Conservation (phyloP, 306 rosid genomes). For the Datisca glomerata region DNA sequence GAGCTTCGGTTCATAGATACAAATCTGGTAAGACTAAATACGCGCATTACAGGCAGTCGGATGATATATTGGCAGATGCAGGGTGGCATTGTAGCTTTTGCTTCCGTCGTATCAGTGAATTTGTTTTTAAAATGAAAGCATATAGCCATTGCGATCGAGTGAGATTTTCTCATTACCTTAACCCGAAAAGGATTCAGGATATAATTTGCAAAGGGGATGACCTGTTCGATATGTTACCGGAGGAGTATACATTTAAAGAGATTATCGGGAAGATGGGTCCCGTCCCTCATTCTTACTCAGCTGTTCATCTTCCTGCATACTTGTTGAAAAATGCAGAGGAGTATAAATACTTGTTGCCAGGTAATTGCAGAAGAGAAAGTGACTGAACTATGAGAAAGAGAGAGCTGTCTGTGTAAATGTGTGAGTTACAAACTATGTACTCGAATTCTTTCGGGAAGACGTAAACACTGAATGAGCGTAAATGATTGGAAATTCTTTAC, state of each 20-base stretch:
- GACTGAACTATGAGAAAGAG: slow-evolving; percentile 28
- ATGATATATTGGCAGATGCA: slow-evolving; percentile 46
- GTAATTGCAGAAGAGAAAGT: slow-evolving; percentile 49
- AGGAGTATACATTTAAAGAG: slow-evolving; percentile 74
- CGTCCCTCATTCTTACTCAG: slow-evolving; percentile 67
- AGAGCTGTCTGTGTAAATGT: slow-evolving; percentile 1
- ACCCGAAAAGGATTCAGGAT: slow-evolving; percentile 51
- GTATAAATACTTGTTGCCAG: slow-evolving; percentile 62
- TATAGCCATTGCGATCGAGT: slow-evolving; percentile 71
- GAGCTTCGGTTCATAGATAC: too few species aligned
- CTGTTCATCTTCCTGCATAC: slow-evolving; percentile 66
- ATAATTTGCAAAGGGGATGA: slow-evolving; percentile 60
- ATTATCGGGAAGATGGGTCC: slow-evolving; percentile 83
- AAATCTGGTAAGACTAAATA: slow-evolving; percentile 43
- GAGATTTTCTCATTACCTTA: slow-evolving; percentile 61
- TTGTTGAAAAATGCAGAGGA: slow-evolving; percentile 50
- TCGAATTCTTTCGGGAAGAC: too few species aligned
- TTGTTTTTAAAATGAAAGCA: too few species aligned
- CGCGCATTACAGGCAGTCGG: slow-evolving; percentile 59
- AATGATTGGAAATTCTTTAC: too few species aligned
- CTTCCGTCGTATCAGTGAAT: slow-evolving; percentile 55
- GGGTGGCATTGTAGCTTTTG: too few species aligned
- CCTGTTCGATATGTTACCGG: slow-evolving; percentile 80
- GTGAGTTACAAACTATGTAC: too few species aligned
- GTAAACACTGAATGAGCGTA: too few species aligned